These are phyloP conservation scores for Wickerhamomyces tratensis DNA, from an alignment of 805 yeast species.

Conservation along the genomic window DNA sequence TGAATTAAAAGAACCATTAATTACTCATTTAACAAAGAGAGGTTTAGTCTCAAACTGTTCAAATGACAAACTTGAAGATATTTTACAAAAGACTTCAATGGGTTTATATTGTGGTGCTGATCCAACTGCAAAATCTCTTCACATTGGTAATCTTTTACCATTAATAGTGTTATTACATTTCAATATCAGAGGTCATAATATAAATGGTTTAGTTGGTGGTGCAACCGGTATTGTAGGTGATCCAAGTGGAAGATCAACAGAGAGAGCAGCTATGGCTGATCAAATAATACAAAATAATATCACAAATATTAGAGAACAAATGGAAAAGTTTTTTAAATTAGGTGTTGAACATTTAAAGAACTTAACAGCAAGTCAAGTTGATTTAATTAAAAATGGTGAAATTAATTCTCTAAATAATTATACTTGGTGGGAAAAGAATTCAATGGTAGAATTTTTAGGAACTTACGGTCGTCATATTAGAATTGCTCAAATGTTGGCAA, in stretches of 20 bases:
- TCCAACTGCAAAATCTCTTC: constrained; percentile 86
- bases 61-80: constrained; percentile 20
- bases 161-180: constrained; percentile 79
- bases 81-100: constrained; percentile 25
- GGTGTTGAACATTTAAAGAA: constrained; percentile 54
- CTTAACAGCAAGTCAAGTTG: constrained; percentile 7
- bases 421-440: constrained; percentile 78
- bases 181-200: constrained; percentile 72
- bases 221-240: constrained; percentile 97
- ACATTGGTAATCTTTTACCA: constrained; percentile 86
- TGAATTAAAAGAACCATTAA: constrained; percentile 28
- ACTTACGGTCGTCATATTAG: constrained; percentile 71
- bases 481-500: constrained; percentile 75
- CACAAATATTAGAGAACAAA: constrained; percentile 47
- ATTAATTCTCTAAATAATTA: constrained; percentile 50
- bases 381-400: constrained; percentile 28
- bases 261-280: constrained; percentile 51
- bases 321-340: constrained; percentile 45
- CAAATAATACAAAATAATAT: constrained; percentile 48
- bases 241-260: constrained; percentile 85
- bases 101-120: constrained; percentile 91
- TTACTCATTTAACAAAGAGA: constrained; percentile 31
- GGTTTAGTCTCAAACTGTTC: constrained; percentile 36
- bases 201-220: constrained; percentile 83
- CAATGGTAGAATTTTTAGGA: constrained; percentile 70